phyloP scores from a whole-genome alignment of 345 rosid genomes.

The Pistacia atlantica region DNA sequence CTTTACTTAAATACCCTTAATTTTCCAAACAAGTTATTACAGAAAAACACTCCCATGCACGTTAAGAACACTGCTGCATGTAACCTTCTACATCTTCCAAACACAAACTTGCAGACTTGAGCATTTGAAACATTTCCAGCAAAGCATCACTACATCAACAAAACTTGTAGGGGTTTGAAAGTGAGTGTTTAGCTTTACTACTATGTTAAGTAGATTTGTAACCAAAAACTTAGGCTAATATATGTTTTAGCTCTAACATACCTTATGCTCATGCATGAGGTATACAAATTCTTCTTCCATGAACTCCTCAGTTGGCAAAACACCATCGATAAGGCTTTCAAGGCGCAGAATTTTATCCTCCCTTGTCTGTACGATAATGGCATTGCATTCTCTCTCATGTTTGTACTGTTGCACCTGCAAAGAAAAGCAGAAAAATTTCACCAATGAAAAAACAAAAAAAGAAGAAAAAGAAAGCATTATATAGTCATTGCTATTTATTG shows the following conservation, averaged over 20 bases:
- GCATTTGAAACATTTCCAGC: no score
- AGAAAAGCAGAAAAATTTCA: conserved; percentile 22
- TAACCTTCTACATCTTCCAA: no score
- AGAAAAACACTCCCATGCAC: no score
- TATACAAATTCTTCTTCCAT: conserved; percentile 81
- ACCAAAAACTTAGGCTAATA: no score
- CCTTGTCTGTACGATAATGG: conserved; percentile 83
- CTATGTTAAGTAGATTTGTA: not conserved
- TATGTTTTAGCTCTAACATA: conserved; percentile 8
- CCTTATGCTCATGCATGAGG: conserved; percentile 80
- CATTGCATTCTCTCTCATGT: conserved; percentile 98
- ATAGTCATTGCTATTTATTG: conserved; percentile 8
- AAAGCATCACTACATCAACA: no score
- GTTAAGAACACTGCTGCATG: no score
- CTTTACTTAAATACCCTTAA: no score
- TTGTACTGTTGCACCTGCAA: conserved; percentile 95
- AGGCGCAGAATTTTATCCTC: conserved; percentile 94
- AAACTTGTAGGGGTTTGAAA: not conserved
- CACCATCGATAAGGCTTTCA: conserved; percentile 97
- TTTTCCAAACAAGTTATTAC: no score
- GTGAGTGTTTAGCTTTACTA: not conserved
- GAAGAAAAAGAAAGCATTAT: not conserved
- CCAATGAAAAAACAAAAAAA: not conserved
- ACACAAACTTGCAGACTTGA: no score
- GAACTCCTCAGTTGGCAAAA: conserved; percentile 82